Evolutionary conservation across 139 green algal genomes (phyloP).

Genomic region (Desmodesmus armatus): DNA sequence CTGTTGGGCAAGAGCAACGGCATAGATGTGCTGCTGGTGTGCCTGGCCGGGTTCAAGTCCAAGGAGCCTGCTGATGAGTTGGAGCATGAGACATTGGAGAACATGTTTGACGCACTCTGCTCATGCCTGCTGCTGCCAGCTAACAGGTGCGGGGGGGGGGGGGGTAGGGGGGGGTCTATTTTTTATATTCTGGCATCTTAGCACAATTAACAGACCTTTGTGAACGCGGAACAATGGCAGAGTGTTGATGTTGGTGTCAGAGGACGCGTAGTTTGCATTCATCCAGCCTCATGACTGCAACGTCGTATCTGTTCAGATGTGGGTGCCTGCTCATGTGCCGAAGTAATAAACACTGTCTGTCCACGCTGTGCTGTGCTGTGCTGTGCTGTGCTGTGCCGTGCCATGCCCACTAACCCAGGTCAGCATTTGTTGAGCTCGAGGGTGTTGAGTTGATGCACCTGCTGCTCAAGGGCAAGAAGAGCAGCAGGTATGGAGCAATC

Average conservation of each 20-base stretch:
- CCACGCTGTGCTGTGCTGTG: background rate
- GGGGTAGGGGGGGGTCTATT: background rate
- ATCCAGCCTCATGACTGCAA: too few relatives aligned
- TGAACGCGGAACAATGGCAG: background rate
- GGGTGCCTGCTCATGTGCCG: background rate
- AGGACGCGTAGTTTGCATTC: too few relatives aligned
- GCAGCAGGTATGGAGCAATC: constrained; percentile 77
- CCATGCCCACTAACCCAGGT: too few relatives aligned
- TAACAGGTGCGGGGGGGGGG: constrained; percentile 58
- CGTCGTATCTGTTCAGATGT: too few relatives aligned
- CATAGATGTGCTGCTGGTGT: constrained; percentile 86
- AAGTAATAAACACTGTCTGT: background rate
- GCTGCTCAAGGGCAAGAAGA: constrained; percentile 84
- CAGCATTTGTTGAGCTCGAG: constrained; percentile 51
- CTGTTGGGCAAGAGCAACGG: constrained; percentile 73
- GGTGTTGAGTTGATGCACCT: constrained; percentile 96
- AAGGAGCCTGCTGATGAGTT: constrained; percentile 62
- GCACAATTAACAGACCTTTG: too few relatives aligned
- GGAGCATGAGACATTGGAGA: constrained; percentile 89
- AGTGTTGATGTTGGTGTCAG: too few relatives aligned
- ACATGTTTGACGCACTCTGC: constrained; percentile 93
- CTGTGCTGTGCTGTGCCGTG: too few relatives aligned
- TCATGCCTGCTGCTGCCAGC: constrained; percentile 79
- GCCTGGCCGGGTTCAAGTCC: constrained; percentile 78
- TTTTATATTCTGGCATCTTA: background rate